These are phyloP conservation scores for Sinapis alba DNA, from an alignment of 441 rosid genomes.

Conservation along the genomic window DNA sequence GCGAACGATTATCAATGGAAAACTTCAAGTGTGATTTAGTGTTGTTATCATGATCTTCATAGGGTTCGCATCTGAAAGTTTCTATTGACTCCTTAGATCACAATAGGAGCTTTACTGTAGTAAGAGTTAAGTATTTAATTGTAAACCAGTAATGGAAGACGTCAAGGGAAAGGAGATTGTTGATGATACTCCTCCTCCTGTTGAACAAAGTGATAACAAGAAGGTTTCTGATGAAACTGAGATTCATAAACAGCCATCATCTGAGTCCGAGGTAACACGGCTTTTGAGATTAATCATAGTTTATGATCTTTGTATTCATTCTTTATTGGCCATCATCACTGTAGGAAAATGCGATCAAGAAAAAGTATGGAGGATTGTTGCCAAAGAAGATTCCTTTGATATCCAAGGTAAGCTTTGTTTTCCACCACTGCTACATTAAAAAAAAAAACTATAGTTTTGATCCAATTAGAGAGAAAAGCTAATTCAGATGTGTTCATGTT, in stretches of 20 bases:
- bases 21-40: constrained; percentile 7
- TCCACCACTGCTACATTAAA: background rate
- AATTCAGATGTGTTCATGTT: constrained; percentile 15
- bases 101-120: background rate
- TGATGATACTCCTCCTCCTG: constrained; percentile 25
- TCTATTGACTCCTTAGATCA: no score
- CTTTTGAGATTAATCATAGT: background rate
- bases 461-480: constrained; percentile 17
- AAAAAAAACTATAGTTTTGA: background rate
- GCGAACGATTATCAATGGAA: background rate
- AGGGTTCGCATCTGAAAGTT: background rate
- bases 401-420: constrained; percentile 45
- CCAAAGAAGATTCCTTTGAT: constrained; percentile 63
- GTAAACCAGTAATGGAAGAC: constrained; percentile 38
- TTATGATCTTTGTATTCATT: constrained; percentile 5
- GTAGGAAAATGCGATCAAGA: constrained; percentile 60
- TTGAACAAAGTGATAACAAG: constrained; percentile 14
- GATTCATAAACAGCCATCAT: constrained; percentile 43
- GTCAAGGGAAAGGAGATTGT: constrained; percentile 42
- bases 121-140: constrained; percentile 21
- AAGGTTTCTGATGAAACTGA: constrained; percentile 39
- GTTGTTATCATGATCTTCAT: background rate
- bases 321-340: background rate
- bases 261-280: constrained; percentile 53
- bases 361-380: constrained; percentile 61